Evolutionary conservation across 2,329 filamentous ascomycete genomes (phyloP).

Genomic region (Laburnicola sp.): DNA sequence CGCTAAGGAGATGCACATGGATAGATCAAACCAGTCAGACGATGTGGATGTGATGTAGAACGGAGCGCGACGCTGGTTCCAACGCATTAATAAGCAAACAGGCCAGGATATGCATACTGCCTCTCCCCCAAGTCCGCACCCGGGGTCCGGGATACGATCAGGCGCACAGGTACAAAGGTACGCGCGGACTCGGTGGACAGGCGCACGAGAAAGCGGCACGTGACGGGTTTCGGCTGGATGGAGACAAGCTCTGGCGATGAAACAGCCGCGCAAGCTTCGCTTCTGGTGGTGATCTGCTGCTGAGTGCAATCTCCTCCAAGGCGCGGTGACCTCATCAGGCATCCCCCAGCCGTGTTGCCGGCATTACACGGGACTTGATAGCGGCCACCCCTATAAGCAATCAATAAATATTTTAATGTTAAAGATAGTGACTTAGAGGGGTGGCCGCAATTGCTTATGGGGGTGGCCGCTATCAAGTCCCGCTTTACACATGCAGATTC

Average conservation of each 20-base stretch:
- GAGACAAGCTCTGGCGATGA: constrained; percentile 2
- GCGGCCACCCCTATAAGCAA: too few species aligned
- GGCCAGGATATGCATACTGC: too few species aligned
- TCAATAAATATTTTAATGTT: too few species aligned
- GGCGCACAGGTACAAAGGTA: not conserved
- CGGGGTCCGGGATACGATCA: constrained; percentile 1
- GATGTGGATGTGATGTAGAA: too few species aligned
- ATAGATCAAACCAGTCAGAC: too few species aligned
- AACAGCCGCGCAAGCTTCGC: constrained; percentile 3
- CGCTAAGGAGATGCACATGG: too few species aligned
- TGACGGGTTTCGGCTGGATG: constrained; percentile 9
- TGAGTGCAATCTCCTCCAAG: not conserved
- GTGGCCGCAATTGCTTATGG: too few species aligned
- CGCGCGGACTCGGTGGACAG: too few species aligned
- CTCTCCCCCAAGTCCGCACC: not conserved
- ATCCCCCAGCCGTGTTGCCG: constrained; percentile 1
- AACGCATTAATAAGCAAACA: too few species aligned
- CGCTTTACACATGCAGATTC: not conserved
- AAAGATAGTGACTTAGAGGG: too few species aligned
- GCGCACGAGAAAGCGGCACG: not conserved
- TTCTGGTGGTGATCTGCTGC: constrained; percentile 5
- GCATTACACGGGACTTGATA: not conserved
- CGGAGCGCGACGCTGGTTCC: too few species aligned
- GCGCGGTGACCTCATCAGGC: constrained; percentile 8
- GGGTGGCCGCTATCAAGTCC: too few species aligned